Evolutionary conservation across 495 filamentous ascomycete genomes (phyloP), one percentile per base, ranked within the genome.

Genomic region (Talaromyces borbonicus): DNA sequence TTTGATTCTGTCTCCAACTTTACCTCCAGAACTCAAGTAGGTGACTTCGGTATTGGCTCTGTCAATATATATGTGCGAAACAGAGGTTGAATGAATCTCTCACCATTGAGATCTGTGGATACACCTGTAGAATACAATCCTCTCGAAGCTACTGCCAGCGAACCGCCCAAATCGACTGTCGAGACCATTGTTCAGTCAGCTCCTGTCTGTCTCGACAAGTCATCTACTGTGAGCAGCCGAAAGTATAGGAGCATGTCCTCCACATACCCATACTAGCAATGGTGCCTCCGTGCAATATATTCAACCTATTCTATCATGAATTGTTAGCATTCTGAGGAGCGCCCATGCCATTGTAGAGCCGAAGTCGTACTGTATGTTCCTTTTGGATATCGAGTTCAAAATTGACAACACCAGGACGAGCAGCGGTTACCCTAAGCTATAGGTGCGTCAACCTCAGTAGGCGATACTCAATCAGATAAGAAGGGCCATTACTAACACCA

Each of bases 251-350:
- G 18, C 16, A 1, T 25, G 7, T 19, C 12, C 31, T 14, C 8
- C 7, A 41, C 58, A 40, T 70, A 79, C 81, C 80, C 84, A 97
- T 87, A 62, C 84, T 88, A 14, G 92, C 90, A 55, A 97, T 89
- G 14, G 92, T 93, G 29, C 90, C 92, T 35, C 92, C 92, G 67
- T 98, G 92, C 49, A 97, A 72, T 41, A 87, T 95, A 38, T 79
- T 81, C 7, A 97, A 73, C 16, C 92, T 81, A 56, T 96, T 98
- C 87, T 93, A 48, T 2, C 24, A 1, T 18, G 46, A 12, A 43
- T 51, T 20, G 51, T 44, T 33, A 46, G 6, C 41, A 5, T 3
- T 14, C 12, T 26, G 38, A 1, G 8, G 18, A 12, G 19, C 15
- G 3, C 2, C 5, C 12, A 12, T n/a, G 2, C 4, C 16, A n/a